Evolutionary conservation across 2,329 filamentous ascomycete genomes (phyloP), one percentile per base, ranked within the genome.

Genomic region (Colletotrichum sp.): DNA sequence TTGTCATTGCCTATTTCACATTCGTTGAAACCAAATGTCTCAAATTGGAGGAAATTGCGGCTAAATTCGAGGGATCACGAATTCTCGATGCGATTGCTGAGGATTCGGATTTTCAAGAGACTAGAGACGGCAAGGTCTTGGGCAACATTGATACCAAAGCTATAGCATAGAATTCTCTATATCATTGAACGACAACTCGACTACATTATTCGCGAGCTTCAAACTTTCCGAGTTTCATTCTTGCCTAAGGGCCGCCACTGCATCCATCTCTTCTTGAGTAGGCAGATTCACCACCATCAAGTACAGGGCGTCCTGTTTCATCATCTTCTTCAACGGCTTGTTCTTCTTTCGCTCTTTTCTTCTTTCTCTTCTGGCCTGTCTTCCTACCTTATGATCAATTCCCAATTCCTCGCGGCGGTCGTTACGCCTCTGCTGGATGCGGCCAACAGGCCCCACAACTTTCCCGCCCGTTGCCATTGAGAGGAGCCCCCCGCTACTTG

Each of bases 21-120:
- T 82, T 78, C 73, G 77, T 81, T 2, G 80, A 82, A 51, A 82
- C 79, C 6, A 81, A 80, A 33, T 78, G 79, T 1, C 72, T 80
- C 7, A 78, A 72, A 27, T 73, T 81, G 13, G 80, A 81, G 38
- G 80, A 80, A 7, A 79, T 81, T 58, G 76, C 77, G 6, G 69
- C 77, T 6, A 77, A 76, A 36, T 82, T 81, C 51, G 78, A 81
- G 43, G 76, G 76, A 29, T 29, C 65, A 5, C 36, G 51, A 3
- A 58, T 67, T 29, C 33, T 67, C 21, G 54, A 67, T 9, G 65
- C 65, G 3, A 16, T 67, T 8, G 18, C 34, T 11, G 34, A 67
- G 21, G 54, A 67, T 27, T 59, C 65, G 6, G 34, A 34, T 2
- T 59, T 54, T 6, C 65, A 58, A 27, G 54, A 58, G 3, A 59